Base-by-base conservation (phyloP, 495 filamentous ascomycete species). In the Tuber calosporum region DNA sequence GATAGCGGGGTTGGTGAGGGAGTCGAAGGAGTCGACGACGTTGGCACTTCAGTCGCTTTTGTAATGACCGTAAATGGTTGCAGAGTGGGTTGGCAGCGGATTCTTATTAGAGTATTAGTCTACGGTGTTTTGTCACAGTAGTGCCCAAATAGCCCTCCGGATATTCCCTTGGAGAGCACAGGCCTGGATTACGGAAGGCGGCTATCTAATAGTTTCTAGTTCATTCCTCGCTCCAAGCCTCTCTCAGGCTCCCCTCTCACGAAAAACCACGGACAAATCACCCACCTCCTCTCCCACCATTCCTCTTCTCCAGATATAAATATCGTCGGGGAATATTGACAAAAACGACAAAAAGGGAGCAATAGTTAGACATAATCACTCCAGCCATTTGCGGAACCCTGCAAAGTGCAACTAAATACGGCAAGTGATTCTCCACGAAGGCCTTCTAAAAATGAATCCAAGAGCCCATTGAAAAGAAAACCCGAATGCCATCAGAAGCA, bases 1-100 rank as follows among this genome's bases (percentile, higher is more conserved):
- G 43, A 86, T 97, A 68, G 90, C 89, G 75, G 85, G 84, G 75
- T 75, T 97, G 75, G 90, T 99, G 4, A 97, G 93, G 88, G 92
- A 92, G 81, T 89, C 85, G 22, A 87, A 86, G 74, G 83, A 85
- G 74, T 86, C 84, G 70, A 96, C 92, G 0, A 91, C 87, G 84
- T 84, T 84, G 26, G 86, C 86, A 43, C 77, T 97, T 77, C 84
- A 85, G 79, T 88, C 85, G 26, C 37, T 84, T 95, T 78, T 79
- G 77, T 79, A 71, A 45, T 37, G 4, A n/a, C 37, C 37, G 39
- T 41, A 41, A 22, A 9, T 30, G 19, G 5, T 41, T 41, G 37
- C 45, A n/a, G 26, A 13, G 7, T n/a, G 26, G 43, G 39, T 39
- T 69, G 34, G 34, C 13, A 43, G 11, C 22, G n/a, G 9, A 15